These are phyloP conservation scores for Aureobasidium namibiae DNA, from an alignment of 2,329 filamentous ascomycete genomes.

Conservation along the genomic window DNA sequence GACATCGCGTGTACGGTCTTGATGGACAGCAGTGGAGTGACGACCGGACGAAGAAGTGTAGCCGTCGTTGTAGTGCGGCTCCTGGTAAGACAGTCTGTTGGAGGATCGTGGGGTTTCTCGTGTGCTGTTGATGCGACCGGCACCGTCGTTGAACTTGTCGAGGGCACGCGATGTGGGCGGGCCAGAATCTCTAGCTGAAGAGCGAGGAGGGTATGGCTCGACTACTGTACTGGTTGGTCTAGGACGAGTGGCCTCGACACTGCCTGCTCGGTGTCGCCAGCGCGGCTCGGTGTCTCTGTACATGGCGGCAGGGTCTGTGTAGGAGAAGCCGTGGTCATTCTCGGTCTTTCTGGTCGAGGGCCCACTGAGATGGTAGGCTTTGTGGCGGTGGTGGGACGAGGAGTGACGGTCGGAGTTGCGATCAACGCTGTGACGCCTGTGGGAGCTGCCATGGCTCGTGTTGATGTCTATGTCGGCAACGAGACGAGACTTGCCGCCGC, in stretches of 20 bases:
- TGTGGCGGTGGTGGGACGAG: conserved; percentile 20
- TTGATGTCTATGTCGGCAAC: conserved; percentile 32
- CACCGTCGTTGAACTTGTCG: conserved; percentile 53
- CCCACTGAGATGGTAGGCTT: conserved; percentile 25
- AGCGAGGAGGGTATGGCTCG: conserved; percentile 24
- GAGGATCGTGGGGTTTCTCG: conserved; percentile 30
- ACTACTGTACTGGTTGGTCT: conserved; percentile 39
- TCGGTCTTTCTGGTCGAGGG: conserved; percentile 16
- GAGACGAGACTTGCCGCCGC: conserved; percentile 27
- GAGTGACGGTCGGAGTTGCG: conserved; percentile 19
- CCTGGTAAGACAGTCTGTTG: conserved; percentile 22
- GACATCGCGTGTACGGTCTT: conserved; percentile 39
- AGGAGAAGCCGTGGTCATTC: conserved; percentile 31
- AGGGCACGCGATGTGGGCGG: conserved; percentile 64
- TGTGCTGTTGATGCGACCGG: conserved; percentile 37
- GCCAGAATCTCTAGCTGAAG: conserved; percentile 28
- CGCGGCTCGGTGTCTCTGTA: conserved; percentile 43
- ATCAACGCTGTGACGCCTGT: conserved; percentile 25
- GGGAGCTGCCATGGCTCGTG: conserved; percentile 17
- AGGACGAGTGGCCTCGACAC: conserved; percentile 34
- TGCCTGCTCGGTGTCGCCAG: conserved; percentile 36
- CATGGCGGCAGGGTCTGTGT: conserved; percentile 43
- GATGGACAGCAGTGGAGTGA: conserved; percentile 39
- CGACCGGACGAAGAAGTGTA: conserved; percentile 30
- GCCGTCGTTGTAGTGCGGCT: neutral